Evolutionary conservation across 106 monocot genomes (phyloP).

Genomic region (Dendrobium chrysotoxum): DNA sequence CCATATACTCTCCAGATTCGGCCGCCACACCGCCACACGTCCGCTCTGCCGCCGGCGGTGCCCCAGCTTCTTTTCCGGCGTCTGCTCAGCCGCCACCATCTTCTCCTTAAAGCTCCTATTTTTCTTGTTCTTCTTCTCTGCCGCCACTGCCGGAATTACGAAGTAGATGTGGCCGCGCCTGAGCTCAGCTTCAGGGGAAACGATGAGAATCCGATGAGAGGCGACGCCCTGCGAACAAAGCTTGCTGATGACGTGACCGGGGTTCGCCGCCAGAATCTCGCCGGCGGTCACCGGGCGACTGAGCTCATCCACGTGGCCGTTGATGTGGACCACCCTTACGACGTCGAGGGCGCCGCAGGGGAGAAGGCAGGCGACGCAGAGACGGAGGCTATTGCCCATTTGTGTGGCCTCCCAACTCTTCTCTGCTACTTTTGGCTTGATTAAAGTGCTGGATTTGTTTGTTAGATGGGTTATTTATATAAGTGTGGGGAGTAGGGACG

Average conservation of each 20-base stretch:
- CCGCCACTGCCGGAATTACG: constrained; percentile 22
- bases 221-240: constrained; percentile 19
- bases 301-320: constrained; percentile 46
- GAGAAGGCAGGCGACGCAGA: constrained; percentile 44
- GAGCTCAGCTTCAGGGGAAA: constrained; percentile 35
- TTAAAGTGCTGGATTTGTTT: neutral
- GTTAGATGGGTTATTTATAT: neutral
- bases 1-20: constrained; percentile 53
- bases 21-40: constrained; percentile 34
- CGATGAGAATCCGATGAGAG: constrained; percentile 13
- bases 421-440: neutral
- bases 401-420: neutral
- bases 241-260: constrained; percentile 36
- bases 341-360: constrained; percentile 54
- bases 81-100: neutral
- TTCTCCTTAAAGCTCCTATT: neutral
- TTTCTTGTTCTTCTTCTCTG: constrained; percentile 10
- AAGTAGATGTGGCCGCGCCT: constrained; percentile 50
- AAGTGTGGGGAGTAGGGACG: neutral
- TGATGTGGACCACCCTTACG: constrained; percentile 42
- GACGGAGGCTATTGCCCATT: constrained; percentile 63
- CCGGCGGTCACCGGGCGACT: constrained; percentile 32
- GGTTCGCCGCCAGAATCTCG: constrained; percentile 40
- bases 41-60: constrained; percentile 18
- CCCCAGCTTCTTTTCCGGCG: constrained; percentile 3